These are phyloP conservation scores for Bisporella sp. DNA, from an alignment of 2,329 filamentous ascomycete species.

Conservation along the genomic window DNA sequence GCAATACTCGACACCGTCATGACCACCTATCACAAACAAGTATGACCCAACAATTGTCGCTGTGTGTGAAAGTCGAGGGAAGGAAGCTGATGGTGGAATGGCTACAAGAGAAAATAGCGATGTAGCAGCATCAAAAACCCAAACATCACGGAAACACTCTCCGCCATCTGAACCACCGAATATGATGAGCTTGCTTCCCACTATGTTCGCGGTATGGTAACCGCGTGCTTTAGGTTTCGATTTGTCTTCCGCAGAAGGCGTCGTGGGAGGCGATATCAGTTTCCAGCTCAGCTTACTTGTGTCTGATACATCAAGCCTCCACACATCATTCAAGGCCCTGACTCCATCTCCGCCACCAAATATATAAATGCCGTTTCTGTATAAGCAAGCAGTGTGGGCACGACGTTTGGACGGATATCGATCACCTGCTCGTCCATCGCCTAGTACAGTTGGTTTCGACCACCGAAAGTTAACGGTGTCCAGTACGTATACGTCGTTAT, in stretches of 20 bases:
- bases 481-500: constrained; percentile 66
- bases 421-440: constrained; percentile 43
- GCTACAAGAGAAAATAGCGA: constrained; percentile 51
- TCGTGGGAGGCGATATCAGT: constrained; percentile 41
- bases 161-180: constrained; percentile 64
- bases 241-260: constrained; percentile 24
- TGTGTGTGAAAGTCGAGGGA: constrained; percentile 59
- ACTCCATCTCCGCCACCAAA: constrained; percentile 66
- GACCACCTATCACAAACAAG: constrained; percentile 62
- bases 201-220: constrained; percentile 69
- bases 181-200: constrained; percentile 64
- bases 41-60: constrained; percentile 64
- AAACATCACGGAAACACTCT: constrained; percentile 67
- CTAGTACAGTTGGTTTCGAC: constrained; percentile 42
- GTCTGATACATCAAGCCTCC: constrained; percentile 64
- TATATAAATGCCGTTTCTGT: constrained; percentile 65
- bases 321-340: constrained; percentile 64
- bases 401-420: constrained; percentile 52
- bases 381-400: constrained; percentile 64
- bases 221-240: constrained; percentile 55
- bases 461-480: constrained; percentile 64
- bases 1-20: constrained; percentile 63
- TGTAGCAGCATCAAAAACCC: constrained; percentile 63
- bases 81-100: constrained; percentile 47
- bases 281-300: constrained; percentile 62